Evolutionary conservation across 2,329 filamentous ascomycete species (phyloP), one percentile per base, ranked within the genome.

Genomic region (Chrysoporthe deuterocubensis): DNA sequence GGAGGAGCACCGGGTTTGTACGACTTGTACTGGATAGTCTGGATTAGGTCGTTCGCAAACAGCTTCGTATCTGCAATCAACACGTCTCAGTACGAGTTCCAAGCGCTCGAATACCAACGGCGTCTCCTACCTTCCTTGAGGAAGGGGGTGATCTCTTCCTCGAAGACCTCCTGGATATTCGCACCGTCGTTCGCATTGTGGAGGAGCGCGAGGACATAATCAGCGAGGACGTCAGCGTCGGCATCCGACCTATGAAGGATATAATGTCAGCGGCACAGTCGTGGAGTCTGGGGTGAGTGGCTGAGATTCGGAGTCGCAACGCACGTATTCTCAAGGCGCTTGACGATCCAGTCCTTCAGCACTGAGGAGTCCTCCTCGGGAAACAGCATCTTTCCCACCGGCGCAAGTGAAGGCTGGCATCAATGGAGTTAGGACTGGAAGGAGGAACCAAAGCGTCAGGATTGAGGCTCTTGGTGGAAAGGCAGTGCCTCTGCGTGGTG

Each of bases 191-290:
- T 90, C 71, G 93, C 90, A 70, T 91, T 89, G 65, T 87, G 87
- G 58, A 95, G 81, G 26, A 96, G 85, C 7, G 91, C 92, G 70
- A 94, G 84, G n/a, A 95, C 90, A 76, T 94, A 96, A 73, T 96
- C 92, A 59, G 92, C 92, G 3, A 96, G 88, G 5, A 95, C 91
- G 74, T 94, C 92, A 43, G 90, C 87, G 76, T 96, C 92, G 62
- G 91, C 92, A 74, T 94, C 92, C 40, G 91, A 92, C 64, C 91
- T 93, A 71, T 40, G 60, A 26, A 9, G 26, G 4, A 6, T 6
- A n/a, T 68, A 61, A 52, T 8, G 43, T 70, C 18, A 70, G 69
- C n/a, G 4, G 21, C 11, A 16, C 5, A 44, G 34, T 13, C 48
- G 32, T 11, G 11, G 6, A 21, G 34, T 9, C 14, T 13, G 14